A percentile compares a stretch with the other conserved stretches of the same genome.
Conservation (phyloP, 805 yeast species). For the Lipomyces yamadae region DNA sequence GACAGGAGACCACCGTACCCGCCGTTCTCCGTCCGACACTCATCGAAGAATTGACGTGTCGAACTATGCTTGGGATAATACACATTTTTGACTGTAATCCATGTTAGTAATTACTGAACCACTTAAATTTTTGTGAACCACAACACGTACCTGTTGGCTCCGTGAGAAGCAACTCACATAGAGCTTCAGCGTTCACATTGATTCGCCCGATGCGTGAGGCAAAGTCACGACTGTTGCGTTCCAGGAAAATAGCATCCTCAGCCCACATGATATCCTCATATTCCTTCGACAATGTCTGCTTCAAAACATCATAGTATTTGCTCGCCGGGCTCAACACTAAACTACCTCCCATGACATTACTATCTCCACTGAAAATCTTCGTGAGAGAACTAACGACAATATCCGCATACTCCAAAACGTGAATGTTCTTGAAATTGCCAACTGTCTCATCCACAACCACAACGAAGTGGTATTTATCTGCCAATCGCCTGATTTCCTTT, state of each 20-base stretch:
- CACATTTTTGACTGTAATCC: conserved; percentile 54
- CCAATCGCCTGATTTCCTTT: conserved; percentile 62
- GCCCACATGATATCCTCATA: conserved; percentile 85
- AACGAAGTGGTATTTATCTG: conserved; percentile 72
- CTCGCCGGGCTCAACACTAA: conserved; percentile 75
- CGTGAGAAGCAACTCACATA: conserved; percentile 42
- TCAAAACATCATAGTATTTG: conserved; percentile 55
- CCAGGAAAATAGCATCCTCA: conserved; percentile 90
- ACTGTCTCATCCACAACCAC: conserved; percentile 93
- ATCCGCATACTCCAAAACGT: conserved; percentile 82
- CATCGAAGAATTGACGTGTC: conserved; percentile 69
- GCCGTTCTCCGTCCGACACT: conserved; percentile 62
- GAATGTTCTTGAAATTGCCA: conserved; percentile 85
- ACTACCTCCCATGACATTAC: conserved; percentile 93
- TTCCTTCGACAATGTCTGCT: conserved; percentile 56
- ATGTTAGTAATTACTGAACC: background rate
- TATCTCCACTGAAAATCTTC: conserved; percentile 91
- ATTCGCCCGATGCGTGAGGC: conserved; percentile 58
- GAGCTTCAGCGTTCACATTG: conserved; percentile 49
- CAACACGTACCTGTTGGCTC: conserved; percentile 20
- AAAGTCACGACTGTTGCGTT: conserved; percentile 91
- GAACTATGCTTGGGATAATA: conserved; percentile 69
- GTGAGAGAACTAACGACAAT: conserved; percentile 85
- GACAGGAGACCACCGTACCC: conserved; percentile 88
- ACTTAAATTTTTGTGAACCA: too few relatives aligned